These are phyloP conservation scores for Emmonsiellopsis sp. DNA, from an alignment of 2,329 filamentous ascomycete species.

Conservation along the genomic window DNA sequence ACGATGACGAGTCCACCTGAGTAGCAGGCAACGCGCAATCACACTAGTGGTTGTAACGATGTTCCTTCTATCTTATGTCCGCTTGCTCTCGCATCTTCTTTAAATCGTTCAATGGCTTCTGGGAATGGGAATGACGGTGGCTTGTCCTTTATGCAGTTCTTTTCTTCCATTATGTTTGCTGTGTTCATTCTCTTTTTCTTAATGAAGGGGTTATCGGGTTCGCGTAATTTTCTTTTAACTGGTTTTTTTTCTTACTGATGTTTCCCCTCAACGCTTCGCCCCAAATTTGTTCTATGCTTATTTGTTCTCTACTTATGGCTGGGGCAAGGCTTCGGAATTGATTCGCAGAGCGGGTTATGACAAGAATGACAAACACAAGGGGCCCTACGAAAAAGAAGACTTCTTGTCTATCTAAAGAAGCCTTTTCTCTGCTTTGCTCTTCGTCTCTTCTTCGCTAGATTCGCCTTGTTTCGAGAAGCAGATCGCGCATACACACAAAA, in stretches of 20 bases:
- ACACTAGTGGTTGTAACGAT: neutral
- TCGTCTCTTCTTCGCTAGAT: no score
- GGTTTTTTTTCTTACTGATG: neutral
- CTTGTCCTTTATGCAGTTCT: conserved; percentile 7
- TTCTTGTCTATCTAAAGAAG: no score
- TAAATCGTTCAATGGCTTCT: conserved; percentile 7
- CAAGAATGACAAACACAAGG: neutral
- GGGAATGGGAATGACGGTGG: conserved; percentile 8
- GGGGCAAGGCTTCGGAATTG: no score
- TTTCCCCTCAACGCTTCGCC: neutral
- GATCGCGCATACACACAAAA: no score
- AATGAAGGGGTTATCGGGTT: neutral
- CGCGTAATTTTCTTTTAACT: neutral
- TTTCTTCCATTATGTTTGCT: neutral
- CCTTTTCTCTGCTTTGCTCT: no score
- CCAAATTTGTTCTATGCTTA: neutral
- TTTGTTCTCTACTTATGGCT: neutral
- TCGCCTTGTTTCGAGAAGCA: no score
- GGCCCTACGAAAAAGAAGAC: neutral
- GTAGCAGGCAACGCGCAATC: neutral
- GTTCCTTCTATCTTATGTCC: conserved; percentile 2
- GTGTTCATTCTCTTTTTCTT: neutral
- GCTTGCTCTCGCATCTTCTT: neutral
- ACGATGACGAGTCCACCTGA: conserved; percentile 13
- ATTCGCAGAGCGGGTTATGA: neutral